Base-by-base conservation (phyloP, 768 basidiomycete genomes). In the Tricholoma flavovirens region DNA sequence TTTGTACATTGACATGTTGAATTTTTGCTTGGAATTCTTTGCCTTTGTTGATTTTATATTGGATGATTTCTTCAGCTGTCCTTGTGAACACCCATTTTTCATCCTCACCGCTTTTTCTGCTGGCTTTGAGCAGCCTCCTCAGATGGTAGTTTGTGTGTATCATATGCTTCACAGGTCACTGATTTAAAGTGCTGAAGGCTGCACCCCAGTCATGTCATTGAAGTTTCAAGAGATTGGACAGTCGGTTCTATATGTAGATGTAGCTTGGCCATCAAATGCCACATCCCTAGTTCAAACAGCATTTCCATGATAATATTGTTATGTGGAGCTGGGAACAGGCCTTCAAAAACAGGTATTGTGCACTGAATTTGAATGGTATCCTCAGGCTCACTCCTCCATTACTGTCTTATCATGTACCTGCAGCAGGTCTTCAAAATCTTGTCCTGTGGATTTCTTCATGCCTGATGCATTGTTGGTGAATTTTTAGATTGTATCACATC, bases 341-440 rank as follows among this genome's bases (percentile, higher is more conserved):
- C 61, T 33, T 62, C 58, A 17, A 62, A 57, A 9, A 59, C 56
- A 12, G 53, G 58, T 2, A 59, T 36, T 19, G 56, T 49, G 40
- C 48, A 56, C 57, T 61, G 26, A 11, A 56, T 26, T 32, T 49
- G 45, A 12, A 17, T 21, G 12, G 5, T 19, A n/a, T n/a, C n/a
- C n/a, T n/a, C n/a, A n/a, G n/a, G n/a, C n/a, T n/a, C n/a, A n/a
- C n/a, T n/a, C n/a, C n/a, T n/a, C n/a, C n/a, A n/a, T n/a, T n/a
- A n/a, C 21, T 21, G 45, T 26, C 51, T 10, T n/a, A 24, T 15
- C 4, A 48, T 12, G 19, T 51, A 60, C 72, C 63, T 73, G 70
- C 0, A 73, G 55, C 0, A 71, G 45, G 15, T 73, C 67, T 43
- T 71, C 64, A 26, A 66, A 73, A 51, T 73, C 63, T 0, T 58